phyloP scores from a whole-genome alignment of 148 eudicot genomes.

The Rhododendron griersonianum region DNA sequence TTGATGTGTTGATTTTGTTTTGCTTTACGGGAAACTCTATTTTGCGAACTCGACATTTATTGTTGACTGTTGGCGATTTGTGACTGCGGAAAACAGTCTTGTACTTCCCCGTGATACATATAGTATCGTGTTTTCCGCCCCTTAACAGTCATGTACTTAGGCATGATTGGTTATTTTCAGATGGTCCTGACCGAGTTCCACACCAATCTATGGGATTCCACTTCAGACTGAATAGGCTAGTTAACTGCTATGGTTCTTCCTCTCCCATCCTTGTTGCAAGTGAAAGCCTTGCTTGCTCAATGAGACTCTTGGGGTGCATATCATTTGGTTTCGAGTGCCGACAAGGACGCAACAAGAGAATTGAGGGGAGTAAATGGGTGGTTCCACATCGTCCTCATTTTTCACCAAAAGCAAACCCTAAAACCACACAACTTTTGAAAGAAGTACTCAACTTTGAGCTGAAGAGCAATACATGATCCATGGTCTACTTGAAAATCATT shows the following conservation, averaged over 20 bases:
- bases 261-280: not conserved
- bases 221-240: not conserved
- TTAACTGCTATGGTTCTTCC: not conserved
- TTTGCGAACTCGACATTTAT: not conserved
- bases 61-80: not conserved
- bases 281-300: not conserved
- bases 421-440: too few species aligned
- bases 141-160: not conserved
- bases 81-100: not conserved
- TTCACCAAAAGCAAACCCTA: too few species aligned
- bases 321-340: not conserved
- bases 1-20: not conserved
- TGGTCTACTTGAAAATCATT: too few species aligned
- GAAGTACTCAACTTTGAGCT: too few species aligned
- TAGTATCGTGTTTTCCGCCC: not conserved
- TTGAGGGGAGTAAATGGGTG: too few species aligned
- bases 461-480: too few species aligned
- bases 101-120: not conserved
- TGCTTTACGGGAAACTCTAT: not conserved
- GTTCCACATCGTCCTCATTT: too few species aligned
- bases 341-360: too few species aligned
- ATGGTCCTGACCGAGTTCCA: not conserved
- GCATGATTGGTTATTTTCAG: not conserved
- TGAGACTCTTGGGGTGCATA: not conserved
- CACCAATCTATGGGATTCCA: not conserved